These are phyloP conservation scores for Paraglomus brasilianum DNA, from an alignment of 192 early-diverging fungal genomes.

Conservation along the genomic window DNA sequence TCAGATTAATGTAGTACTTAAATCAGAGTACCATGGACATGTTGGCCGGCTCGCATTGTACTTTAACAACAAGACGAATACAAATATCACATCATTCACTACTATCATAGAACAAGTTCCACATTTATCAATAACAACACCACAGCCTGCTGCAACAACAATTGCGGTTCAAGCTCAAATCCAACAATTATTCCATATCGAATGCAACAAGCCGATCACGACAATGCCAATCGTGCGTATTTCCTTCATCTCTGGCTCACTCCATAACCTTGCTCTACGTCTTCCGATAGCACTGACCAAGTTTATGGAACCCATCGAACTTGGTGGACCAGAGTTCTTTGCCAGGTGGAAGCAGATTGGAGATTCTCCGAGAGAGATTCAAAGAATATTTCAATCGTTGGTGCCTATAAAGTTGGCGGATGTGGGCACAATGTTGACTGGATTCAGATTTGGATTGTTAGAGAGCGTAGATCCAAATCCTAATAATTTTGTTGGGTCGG, in stretches of 20 bases:
- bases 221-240: constrained; percentile 68
- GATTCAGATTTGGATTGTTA: constrained; percentile 73
- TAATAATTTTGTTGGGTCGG: constrained; percentile 86
- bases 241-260: constrained; percentile 61
- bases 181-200: constrained; percentile 81
- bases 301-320: constrained; percentile 82
- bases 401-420: constrained; percentile 50
- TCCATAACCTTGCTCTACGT: constrained; percentile 59
- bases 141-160: constrained; percentile 58
- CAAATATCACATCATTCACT: constrained; percentile 60
- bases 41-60: constrained; percentile 90
- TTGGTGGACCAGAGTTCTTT: constrained; percentile 81
- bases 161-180: constrained; percentile 70
- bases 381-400: constrained; percentile 61
- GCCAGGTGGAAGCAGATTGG: constrained; percentile 95
- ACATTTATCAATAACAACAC: constrained; percentile 48
- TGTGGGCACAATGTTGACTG: constrained; percentile 58
- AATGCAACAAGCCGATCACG: constrained; percentile 61
- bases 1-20: constrained; percentile 86
- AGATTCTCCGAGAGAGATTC: constrained; percentile 77
- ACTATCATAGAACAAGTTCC: constrained; percentile 55
- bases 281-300: constrained; percentile 82
- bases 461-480: constrained; percentile 86
- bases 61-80: constrained; percentile 83
- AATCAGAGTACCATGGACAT: constrained; percentile 90